Evolutionary conservation across 306 rosid species (phyloP).

Genomic region (Sesbania bispinosa): DNA sequence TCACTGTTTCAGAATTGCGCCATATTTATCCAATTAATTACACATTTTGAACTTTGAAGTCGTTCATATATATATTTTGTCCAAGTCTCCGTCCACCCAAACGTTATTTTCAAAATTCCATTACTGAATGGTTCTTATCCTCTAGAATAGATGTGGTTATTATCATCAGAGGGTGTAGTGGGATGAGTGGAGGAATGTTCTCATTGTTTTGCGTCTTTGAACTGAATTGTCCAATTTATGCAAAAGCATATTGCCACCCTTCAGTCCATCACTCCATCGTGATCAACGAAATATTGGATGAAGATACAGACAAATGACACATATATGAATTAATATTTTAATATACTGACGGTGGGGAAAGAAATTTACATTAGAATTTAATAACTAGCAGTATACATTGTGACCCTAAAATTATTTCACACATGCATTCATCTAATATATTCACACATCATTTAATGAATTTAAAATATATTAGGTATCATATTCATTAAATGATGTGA

Average conservation of each 20-base stretch:
- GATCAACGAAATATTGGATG: background rate
- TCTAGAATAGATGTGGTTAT: constrained; percentile 25
- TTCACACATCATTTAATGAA: no score
- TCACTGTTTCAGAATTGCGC: constrained; percentile 5
- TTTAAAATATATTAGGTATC: no score
- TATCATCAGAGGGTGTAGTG: background rate
- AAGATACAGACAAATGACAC: background rate
- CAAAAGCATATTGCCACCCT: no score
- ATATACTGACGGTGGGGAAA: no score
- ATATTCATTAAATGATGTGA: no score
- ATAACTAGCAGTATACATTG: no score
- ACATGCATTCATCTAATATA: no score
- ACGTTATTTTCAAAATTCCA: background rate
- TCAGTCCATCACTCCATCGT: background rate
- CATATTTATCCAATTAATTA: background rate
- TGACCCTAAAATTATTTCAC: no score
- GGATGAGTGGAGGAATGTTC: background rate
- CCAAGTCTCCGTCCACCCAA: background rate
- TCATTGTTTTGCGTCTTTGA: constrained; percentile 20
- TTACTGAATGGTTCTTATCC: constrained; percentile 21
- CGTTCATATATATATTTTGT: background rate
- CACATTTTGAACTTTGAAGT: background rate
- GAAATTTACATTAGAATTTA: no score
- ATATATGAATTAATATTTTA: background rate
- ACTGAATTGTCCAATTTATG: background rate